phyloP scores from a whole-genome alignment of 2,329 filamentous ascomycete species.

The Nigrograna mackinnonii region DNA sequence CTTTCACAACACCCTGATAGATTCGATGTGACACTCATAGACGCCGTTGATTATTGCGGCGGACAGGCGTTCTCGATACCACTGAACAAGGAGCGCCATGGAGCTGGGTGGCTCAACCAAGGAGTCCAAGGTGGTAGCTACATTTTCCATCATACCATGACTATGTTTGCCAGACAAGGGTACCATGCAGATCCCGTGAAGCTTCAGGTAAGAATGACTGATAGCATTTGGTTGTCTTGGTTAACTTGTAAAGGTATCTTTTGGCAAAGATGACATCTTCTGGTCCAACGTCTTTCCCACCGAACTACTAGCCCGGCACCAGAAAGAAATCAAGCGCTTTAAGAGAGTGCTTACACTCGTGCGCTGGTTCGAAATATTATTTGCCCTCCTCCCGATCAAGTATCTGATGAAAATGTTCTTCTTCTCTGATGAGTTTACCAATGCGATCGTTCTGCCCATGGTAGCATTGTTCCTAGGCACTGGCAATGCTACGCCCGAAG shows the following conservation, averaged over 20 bases:
- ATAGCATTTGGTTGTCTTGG: no score
- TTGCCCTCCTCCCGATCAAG: constrained; percentile 65
- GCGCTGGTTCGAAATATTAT: constrained; percentile 62
- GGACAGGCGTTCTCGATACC: constrained; percentile 64
- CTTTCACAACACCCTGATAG: constrained; percentile 67
- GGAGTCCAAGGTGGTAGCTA: constrained; percentile 67
- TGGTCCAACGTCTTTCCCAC: constrained; percentile 70
- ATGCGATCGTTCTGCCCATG: constrained; percentile 72
- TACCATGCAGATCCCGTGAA: constrained; percentile 61
- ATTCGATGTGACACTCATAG: constrained; percentile 64
- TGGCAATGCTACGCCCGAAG: constrained; percentile 73
- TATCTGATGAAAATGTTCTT: constrained; percentile 68
- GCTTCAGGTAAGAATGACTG: constrained; percentile 52
- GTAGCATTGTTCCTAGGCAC: constrained; percentile 75
- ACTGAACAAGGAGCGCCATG: constrained; percentile 59
- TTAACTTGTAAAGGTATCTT: constrained; percentile 62
- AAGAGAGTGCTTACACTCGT: constrained; percentile 59
- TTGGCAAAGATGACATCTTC: constrained; percentile 65
- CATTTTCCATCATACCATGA: constrained; percentile 71
- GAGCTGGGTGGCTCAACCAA: constrained; percentile 64
- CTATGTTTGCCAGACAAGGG: constrained; percentile 63
- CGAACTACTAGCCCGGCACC: constrained; percentile 58
- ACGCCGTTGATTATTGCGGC: constrained; percentile 59
- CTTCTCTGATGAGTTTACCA: constrained; percentile 71
- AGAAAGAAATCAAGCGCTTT: constrained; percentile 60